Base-by-base conservation (phyloP, 1,139 yeast species). In the Geotrichum reessii region DNA sequence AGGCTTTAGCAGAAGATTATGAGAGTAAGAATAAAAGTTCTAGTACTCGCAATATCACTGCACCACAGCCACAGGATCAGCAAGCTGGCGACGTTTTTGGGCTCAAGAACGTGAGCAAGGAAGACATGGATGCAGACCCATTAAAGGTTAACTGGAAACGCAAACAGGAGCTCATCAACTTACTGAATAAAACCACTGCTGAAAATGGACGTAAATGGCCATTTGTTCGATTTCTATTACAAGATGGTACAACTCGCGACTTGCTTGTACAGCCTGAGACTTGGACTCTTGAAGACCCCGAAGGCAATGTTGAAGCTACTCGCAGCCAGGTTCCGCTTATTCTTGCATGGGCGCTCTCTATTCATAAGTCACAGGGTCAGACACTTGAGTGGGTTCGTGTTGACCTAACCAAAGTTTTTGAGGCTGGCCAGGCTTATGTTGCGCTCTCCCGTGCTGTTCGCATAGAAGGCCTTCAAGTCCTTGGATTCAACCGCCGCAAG, bases 341-440 rank as follows among this genome's bases (percentile, higher is more conserved):
- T 66, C 75, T 92, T 19, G 96, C 99, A 0, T 93, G 98, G 97
- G 92, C 99, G 0, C 74, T 93, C 49, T 90, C 97, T 0, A 92
- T 93, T 55, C 99, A 93, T 71, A 93, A 93, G 73, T 86, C 97
- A 0, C 99, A 93, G 70, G 99, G 99, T 1, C 99, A 95, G 71
- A 92, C 99, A 0, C 74, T 93, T 54, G 86, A 87, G 2, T 81
- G 82, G 64, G 96, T 90, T 1, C 82, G 82, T 65, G 96, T 93
- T 5, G 96, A 95, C 71, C 76, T 93, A 62, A 77, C 80, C 46
- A 77, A 79, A 60, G 85, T 87, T 0, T 93, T 93, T 72, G 99
- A 92, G 69, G 86, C 84, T 62, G 99, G 99, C 0, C 99, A 93
- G 71, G 96, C 96, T 0, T 93, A 93, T 70, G 97, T 92, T 33